phyloP scores from a whole-genome alignment of 78 protist genomes.

The Diacronema lutheri region DNA sequence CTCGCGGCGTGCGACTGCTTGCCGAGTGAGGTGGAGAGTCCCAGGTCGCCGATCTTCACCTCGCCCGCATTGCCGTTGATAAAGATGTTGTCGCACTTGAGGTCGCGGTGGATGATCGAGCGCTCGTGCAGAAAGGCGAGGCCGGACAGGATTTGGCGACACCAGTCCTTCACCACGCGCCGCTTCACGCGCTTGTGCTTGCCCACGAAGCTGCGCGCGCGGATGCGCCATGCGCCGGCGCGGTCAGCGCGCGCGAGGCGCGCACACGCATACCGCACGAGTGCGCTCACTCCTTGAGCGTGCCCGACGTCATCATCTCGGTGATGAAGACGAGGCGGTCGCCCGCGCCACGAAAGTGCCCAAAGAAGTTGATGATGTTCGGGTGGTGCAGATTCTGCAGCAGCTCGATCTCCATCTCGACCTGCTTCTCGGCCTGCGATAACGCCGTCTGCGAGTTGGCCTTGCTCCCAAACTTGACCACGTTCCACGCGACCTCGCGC shows the following conservation, averaged over 20 bases:
- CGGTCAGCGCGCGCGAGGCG: background rate
- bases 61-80: conserved; percentile 77
- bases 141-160: conserved; percentile 79
- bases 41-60: conserved; percentile 93
- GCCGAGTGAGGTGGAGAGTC: conserved; percentile 61
- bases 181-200: conserved; percentile 26
- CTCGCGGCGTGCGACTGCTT: background rate
- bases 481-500: conserved; percentile 88
- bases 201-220: conserved; percentile 11
- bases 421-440: conserved; percentile 29
- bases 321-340: conserved; percentile 70
- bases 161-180: conserved; percentile 35
- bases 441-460: background rate
- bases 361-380: conserved; percentile 57
- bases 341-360: conserved; percentile 48
- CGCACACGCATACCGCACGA: background rate
- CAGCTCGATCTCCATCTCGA: conserved; percentile 55
- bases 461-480: no score
- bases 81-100: conserved; percentile 95
- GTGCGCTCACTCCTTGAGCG: conserved; percentile 55
- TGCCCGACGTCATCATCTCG: conserved; percentile 88
- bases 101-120: conserved; percentile 88
- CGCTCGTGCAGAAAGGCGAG: conserved; percentile 74
- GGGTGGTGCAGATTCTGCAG: conserved; percentile 58
- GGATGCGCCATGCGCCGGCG: no score